These are phyloP conservation scores for Striga hermonthica DNA, from an alignment of 305 asterid species.

Conservation along the genomic window DNA sequence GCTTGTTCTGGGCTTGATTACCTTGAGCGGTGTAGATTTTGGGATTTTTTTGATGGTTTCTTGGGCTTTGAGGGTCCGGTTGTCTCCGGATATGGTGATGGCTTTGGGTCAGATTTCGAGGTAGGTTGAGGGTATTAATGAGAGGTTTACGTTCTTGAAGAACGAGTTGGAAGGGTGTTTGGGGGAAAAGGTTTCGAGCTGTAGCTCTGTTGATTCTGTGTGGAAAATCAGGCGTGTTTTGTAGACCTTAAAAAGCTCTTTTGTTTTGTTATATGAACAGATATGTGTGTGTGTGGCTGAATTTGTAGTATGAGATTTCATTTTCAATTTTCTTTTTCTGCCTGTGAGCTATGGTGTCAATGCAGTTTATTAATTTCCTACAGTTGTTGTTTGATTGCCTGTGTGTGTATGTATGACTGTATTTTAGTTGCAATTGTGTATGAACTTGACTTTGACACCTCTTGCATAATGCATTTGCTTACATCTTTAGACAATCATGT, in stretches of 20 bases:
- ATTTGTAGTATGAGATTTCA: neutral
- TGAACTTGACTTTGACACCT: neutral
- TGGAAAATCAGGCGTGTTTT: slow-evolving; percentile 43
- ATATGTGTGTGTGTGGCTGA: neutral
- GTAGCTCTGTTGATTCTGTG: slow-evolving; percentile 45
- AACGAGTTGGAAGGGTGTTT: slow-evolving; percentile 38
- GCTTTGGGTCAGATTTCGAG: slow-evolving; percentile 44
- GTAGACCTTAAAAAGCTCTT: neutral
- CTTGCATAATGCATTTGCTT: too few species aligned
- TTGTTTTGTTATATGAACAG: neutral
- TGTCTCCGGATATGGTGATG: slow-evolving; percentile 44
- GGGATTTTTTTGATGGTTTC: slow-evolving; percentile 49
- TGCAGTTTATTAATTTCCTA: too few species aligned
- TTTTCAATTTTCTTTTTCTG: too few species aligned
- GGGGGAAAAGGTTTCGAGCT: slow-evolving; percentile 36
- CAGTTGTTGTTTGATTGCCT: neutral
- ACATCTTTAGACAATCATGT: too few species aligned
- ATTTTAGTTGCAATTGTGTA: neutral
- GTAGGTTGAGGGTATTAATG: slow-evolving; percentile 40
- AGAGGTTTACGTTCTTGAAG: slow-evolving; percentile 47
- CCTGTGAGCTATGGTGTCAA: neutral
- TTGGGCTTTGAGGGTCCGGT: slow-evolving; percentile 36
- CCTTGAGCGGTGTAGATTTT: slow-evolving; percentile 42
- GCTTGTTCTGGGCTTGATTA: slow-evolving; percentile 38
- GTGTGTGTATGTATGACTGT: neutral